Evolutionary conservation across 495 filamentous ascomycete genomes (phyloP).

Genomic region (Xylaria longipes): DNA sequence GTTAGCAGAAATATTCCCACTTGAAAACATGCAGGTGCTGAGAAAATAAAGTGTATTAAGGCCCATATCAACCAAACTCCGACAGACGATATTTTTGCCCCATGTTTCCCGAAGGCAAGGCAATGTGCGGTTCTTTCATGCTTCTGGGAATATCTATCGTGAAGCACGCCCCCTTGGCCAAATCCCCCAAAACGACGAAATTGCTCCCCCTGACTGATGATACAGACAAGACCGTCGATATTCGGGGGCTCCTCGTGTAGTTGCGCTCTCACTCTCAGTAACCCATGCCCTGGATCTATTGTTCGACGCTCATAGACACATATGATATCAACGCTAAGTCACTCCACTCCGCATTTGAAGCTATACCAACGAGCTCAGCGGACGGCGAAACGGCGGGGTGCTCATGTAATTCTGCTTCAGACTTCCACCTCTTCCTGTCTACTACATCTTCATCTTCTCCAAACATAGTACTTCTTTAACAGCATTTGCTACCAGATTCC

Average conservation of each 20-base stretch:
- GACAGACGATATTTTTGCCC: conserved; percentile 39
- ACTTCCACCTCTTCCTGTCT: conserved; percentile 26
- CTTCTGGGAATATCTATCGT: conserved; percentile 35
- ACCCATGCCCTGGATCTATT: conserved; percentile 38
- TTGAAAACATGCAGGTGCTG: conserved; percentile 21
- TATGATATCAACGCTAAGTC: conserved; percentile 18
- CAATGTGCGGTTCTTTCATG: conserved; percentile 25
- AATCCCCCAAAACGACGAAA: conserved; percentile 23
- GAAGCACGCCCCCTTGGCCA: conserved; percentile 33
- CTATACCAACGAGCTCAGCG: conserved; percentile 15
- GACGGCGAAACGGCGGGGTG: conserved; percentile 14
- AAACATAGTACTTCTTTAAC: conserved; percentile 56
- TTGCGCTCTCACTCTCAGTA: conserved; percentile 30
- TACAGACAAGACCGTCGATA: conserved; percentile 27
- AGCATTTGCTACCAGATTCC: conserved; percentile 68
- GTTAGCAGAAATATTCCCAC: conserved; percentile 12
- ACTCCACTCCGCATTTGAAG: conserved; percentile 7
- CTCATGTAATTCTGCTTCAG: conserved; percentile 1
- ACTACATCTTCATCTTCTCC: conserved; percentile 6
- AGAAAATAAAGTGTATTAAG: conserved; percentile 40
- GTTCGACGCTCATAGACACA: conserved; percentile 20
- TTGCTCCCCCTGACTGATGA: conserved; percentile 27
- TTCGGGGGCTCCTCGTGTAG: conserved; percentile 16
- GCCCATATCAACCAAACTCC: conserved; percentile 46
- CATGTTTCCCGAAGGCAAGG: conserved; percentile 19